Conservation (phyloP, 139 green algal species). For the Picochlorum sp. region DNA sequence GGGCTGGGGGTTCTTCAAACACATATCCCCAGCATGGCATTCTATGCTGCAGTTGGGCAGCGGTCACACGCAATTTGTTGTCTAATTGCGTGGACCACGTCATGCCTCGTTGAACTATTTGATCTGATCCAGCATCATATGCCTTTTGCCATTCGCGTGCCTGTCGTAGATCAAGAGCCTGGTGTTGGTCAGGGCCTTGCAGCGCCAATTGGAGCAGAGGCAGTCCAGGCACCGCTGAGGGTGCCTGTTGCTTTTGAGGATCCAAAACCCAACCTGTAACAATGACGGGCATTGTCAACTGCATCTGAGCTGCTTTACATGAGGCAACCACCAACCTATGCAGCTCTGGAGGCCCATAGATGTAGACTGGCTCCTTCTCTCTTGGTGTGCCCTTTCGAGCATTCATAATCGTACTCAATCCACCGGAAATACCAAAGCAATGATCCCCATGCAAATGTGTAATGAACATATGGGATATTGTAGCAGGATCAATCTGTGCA, state of each 20-base stretch:
- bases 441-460: constrained; percentile 97
- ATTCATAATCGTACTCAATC: constrained; percentile 20
- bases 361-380: constrained; percentile 21
- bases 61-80: constrained; percentile 69
- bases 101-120: constrained; percentile 21
- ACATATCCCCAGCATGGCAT: constrained; percentile 10
- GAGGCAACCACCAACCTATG: constrained; percentile 25
- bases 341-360: constrained; percentile 41
- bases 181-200: constrained; percentile 21
- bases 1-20: constrained; percentile 5
- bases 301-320: constrained; percentile 11
- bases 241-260: background rate
- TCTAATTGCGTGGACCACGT: constrained; percentile 49
- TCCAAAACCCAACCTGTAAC: constrained; percentile 32
- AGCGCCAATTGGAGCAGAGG: constrained; percentile 14
- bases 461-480: constrained; percentile 64
- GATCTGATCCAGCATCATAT: constrained; percentile 24
- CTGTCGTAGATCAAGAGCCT: constrained; percentile 3
- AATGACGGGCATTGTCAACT: constrained; percentile 28
- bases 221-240: background rate
- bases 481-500: constrained; percentile 31
- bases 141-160: constrained; percentile 10
- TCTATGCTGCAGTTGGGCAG: constrained; percentile 6
- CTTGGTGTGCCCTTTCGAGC: constrained; percentile 22
- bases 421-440: constrained; percentile 77